These are phyloP conservation scores for Austroboletus niveus DNA, from an alignment of 1,284 basidiomycete species.

Conservation along the genomic window DNA sequence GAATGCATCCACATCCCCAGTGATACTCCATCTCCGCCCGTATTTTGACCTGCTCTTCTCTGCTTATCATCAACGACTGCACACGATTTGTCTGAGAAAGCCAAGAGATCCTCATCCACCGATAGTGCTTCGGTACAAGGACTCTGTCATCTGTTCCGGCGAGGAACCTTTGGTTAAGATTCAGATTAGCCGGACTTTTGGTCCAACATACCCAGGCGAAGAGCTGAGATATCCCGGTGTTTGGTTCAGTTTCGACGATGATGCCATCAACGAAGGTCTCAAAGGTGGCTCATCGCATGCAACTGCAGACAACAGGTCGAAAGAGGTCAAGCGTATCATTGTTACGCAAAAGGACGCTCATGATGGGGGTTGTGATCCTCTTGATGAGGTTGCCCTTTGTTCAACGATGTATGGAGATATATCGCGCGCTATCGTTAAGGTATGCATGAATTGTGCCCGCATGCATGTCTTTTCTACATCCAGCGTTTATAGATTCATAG, in stretches of 20 bases:
- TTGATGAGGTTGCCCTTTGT: slow-evolving; percentile 66
- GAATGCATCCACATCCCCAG: slow-evolving; percentile 65
- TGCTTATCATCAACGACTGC: slow-evolving; percentile 69
- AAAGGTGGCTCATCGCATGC: slow-evolving; percentile 40
- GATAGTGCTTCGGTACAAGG: slow-evolving; percentile 69
- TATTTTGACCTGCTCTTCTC: slow-evolving; percentile 81
- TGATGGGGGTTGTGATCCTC: slow-evolving; percentile 56
- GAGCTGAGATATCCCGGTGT: slow-evolving; percentile 80
- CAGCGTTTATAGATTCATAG: slow-evolving; percentile 56
- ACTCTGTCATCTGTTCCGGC: slow-evolving; percentile 55
- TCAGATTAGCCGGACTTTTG: slow-evolving; percentile 71
- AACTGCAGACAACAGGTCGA: slow-evolving; percentile 52
- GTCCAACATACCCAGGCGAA: slow-evolving; percentile 82
- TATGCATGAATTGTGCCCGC: slow-evolving; percentile 22
- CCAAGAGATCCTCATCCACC: slow-evolving; percentile 63
- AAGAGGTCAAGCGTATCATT: slow-evolving; percentile 75
- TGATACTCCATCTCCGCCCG: slow-evolving; percentile 75
- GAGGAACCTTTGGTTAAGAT: slow-evolving; percentile 63
- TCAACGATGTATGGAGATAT: slow-evolving; percentile 70
- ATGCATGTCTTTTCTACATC: not conserved
- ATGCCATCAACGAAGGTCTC: slow-evolving; percentile 50
- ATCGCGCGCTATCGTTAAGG: slow-evolving; percentile 64
- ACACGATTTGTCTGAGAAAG: slow-evolving; percentile 69
- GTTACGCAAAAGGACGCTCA: slow-evolving; percentile 63
- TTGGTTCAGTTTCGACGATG: slow-evolving; percentile 77